Evolutionary conservation across 805 yeast species (phyloP), one percentile per base, ranked within the genome.

Genomic region (Nakazawaea holstii): DNA sequence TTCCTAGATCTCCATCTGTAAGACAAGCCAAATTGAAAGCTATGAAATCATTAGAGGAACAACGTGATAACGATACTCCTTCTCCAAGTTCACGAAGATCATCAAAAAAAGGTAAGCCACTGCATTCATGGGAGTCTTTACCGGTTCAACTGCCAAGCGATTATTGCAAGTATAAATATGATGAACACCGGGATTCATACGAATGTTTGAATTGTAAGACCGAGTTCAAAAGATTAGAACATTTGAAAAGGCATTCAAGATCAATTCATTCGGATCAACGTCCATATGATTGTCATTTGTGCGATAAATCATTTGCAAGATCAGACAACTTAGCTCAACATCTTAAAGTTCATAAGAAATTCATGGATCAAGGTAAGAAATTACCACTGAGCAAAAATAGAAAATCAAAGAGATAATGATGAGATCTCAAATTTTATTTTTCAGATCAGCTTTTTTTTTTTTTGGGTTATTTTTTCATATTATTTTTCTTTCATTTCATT

Each of bases 251-350:
- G 48, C 90, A 84, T 58, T 73, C 79, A 59, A 66, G 87, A 49
- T 79, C 85, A 20, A 80, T 82, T 53, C 90, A 83, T 59, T 73
- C 82, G 27, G 64, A 74, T 52, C 76, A 77, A 54, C 69, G 79
- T 52, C 84, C 84, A 1, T 82, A 74, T 61, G 75, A 72, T 42
- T 84, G 89, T 57, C 57, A 67, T 14, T 63, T 68, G 41, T 84
- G 90, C 57, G 69, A 68, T 38, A 82, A 81, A 59, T 77, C 75
- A 54, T 83, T 83, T 55, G 77, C 85, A 50, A 64, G 90, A 48
- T 74, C 82, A 11, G 90, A 84, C 58, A 84, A 83, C 55, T 68
- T 82, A 55, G 75, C 77, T 41, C 87, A 81, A 59, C 89, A 84
- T 59, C 65, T 79, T 52, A 76, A 76, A 56, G 76, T 77, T 5